These are phyloP conservation scores for Bipolaris cookei DNA, from an alignment of 2,329 filamentous ascomycete species.

Conservation along the genomic window DNA sequence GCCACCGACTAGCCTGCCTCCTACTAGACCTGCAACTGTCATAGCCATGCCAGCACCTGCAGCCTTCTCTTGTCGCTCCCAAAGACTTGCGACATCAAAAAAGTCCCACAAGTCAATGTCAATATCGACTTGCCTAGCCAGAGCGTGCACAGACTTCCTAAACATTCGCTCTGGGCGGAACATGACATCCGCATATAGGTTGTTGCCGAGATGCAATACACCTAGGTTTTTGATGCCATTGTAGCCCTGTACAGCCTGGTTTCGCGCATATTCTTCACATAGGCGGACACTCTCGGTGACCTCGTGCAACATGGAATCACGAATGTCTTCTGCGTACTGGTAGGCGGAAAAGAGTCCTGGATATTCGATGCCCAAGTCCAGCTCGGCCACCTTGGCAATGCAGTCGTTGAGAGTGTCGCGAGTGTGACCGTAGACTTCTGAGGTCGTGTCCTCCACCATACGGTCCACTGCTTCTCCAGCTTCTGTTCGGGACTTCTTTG, in stretches of 20 bases:
- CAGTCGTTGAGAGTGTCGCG: constrained; percentile 75
- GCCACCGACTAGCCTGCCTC: constrained; percentile 79
- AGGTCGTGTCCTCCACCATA: constrained; percentile 83
- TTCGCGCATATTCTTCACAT: constrained; percentile 87
- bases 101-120: constrained; percentile 92
- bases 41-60: constrained; percentile 94
- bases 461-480: constrained; percentile 81
- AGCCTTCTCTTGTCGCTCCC: constrained; percentile 92
- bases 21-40: constrained; percentile 85
- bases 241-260: constrained; percentile 78
- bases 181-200: constrained; percentile 77
- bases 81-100: constrained; percentile 80
- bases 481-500: constrained; percentile 78
- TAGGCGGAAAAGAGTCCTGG: constrained; percentile 85
- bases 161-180: constrained; percentile 97
- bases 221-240: constrained; percentile 88
- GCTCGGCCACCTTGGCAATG: constrained; percentile 77
- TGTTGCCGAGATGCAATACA: constrained; percentile 83
- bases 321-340: constrained; percentile 91
- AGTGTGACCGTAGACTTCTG: constrained; percentile 84
- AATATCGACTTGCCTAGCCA: constrained; percentile 85
- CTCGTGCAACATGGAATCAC: constrained; percentile 87
- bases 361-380: constrained; percentile 82
- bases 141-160: constrained; percentile 76
- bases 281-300: constrained; percentile 77